Evolutionary conservation across 2,329 filamentous ascomycete species (phyloP), one percentile per base, ranked within the genome.

Genomic region (Clarireedia monteithiana): DNA sequence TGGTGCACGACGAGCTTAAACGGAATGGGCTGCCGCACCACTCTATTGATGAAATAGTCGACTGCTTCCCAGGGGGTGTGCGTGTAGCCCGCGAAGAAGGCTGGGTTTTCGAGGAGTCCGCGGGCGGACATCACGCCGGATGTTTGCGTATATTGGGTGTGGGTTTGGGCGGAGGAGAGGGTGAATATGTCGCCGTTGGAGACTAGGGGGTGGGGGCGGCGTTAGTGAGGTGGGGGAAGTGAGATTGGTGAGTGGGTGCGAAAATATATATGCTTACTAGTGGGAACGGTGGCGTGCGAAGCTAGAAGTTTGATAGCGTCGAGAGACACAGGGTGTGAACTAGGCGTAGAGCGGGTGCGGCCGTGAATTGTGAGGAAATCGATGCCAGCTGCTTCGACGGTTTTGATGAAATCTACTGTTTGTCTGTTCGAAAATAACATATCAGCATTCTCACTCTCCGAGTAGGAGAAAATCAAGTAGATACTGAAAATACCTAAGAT

Each of bases 321-420:
- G 39, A 82, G 73, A 65, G 81, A 76, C 56, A 87, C 85, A 6
- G 83, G 82, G 1, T 75, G 74, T 27, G 76, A 82, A 36, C 81
- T 85, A 1, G 82, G 78, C 14, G 83, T 87, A 58, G 72, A 73
- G 39, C 80, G 74, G 47, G 79, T 81, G n/a, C 85, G 77, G 3
- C 84, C 84, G 68, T 88, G 85, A 55, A 88, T 83, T 39, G 85
- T 88, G 54, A 88, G 73, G 73, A 83, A 88, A 73, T 88, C 84
- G 51, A 85, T 77, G 30, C 68, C 69, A 2, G 81, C 77, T 1
- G 76, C 77, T 48, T 87, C 73, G 7, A 88, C 81, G 0, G 79
- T 80, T 54, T 78, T 76, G 53, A 89, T 75, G 64, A 85, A 88
- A 63, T 83, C 79, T 54, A 85, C 75, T 1, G 75, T 77, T 38